A percentile compares a stretch with the other conserved stretches of the same genome.
Evolutionary conservation across 176 grass and related monocot species (phyloP).

Genomic region (Zoysia pacifica): DNA sequence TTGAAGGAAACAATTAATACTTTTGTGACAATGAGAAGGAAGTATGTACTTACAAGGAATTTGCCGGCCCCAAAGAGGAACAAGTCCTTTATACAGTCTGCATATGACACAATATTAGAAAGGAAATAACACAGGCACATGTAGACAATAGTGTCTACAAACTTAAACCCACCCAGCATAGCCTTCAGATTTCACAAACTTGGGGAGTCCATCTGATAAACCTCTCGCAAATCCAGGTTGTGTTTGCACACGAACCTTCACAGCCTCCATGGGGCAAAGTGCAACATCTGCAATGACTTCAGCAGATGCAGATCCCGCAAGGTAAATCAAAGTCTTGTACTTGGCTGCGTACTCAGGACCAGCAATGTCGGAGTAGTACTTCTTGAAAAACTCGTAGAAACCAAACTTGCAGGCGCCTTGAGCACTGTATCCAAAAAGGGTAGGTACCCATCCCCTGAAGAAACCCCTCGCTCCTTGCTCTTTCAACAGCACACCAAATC

Average conservation of each 20-base stretch:
- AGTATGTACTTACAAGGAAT: constrained; percentile 66
- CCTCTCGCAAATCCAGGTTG: constrained; percentile 71
- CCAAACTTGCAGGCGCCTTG: constrained; percentile 75
- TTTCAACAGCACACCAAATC: constrained; percentile 71
- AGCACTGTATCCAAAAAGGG: constrained; percentile 67
- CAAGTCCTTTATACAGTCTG: constrained; percentile 83
- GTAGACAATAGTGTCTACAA: neutral
- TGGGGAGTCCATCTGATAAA: constrained; percentile 73
- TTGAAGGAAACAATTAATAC: neutral
- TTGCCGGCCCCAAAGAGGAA: constrained; percentile 83
- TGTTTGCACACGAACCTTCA: constrained; percentile 80
- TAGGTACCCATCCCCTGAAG: constrained; percentile 78
- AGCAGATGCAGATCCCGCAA: constrained; percentile 72
- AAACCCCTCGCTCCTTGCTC: constrained; percentile 73
- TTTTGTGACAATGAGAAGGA: neutral
- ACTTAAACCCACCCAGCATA: constrained; percentile 56
- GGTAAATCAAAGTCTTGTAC: constrained; percentile 84
- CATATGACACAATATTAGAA: constrained; percentile 25
- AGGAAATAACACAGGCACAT: neutral
- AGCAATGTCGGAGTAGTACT: constrained; percentile 68
- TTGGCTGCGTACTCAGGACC: constrained; percentile 66
- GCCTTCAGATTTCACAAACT: constrained; percentile 77
- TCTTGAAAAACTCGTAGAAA: constrained; percentile 85
- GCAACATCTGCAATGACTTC: constrained; percentile 73
- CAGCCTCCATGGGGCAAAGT: constrained; percentile 85